Evolutionary conservation across 2,329 filamentous ascomycete genomes (phyloP).

Genomic region (Diaporthe sp.): DNA sequence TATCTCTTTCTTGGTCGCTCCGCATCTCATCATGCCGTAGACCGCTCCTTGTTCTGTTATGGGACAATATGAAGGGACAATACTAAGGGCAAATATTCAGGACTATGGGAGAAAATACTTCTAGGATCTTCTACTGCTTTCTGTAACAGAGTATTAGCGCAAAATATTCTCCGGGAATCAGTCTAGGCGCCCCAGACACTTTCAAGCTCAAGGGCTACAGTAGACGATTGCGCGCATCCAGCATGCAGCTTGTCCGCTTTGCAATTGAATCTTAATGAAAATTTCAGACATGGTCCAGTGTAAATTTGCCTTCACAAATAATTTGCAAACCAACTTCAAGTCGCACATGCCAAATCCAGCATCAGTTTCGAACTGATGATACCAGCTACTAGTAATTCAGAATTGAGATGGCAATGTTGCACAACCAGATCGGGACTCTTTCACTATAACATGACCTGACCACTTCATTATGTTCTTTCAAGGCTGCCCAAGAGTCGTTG

Average conservation of each 20-base stretch:
- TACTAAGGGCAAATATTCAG: not conserved
- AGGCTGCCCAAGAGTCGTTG: not conserved
- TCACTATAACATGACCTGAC: too few species aligned
- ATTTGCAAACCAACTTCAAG: too few species aligned
- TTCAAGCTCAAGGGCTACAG: not conserved
- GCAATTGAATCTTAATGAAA: too few species aligned
- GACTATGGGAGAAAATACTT: not conserved
- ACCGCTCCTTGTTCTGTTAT: not conserved
- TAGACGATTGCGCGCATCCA: not conserved
- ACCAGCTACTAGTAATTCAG: not conserved
- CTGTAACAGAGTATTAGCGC: not conserved
- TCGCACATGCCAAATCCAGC: not conserved
- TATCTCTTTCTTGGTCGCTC: not conserved
- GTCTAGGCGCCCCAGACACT: not conserved
- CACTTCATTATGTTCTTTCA: not conserved
- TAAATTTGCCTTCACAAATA: not conserved
- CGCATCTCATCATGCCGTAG: not conserved
- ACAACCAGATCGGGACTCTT: too few species aligned
- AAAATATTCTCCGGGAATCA: not conserved
- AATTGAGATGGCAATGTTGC: not conserved
- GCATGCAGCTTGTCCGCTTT: not conserved
- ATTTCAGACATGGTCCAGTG: too few species aligned
- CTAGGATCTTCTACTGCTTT: not conserved
- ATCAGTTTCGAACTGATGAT: accelerated
- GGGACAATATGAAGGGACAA: constrained; percentile 9